A percentile compares a stretch with the other conserved stretches of the same genome.
These are phyloP conservation scores for Penicillium ucsense DNA, from an alignment of 495 filamentous ascomycete genomes.

Conservation along the genomic window DNA sequence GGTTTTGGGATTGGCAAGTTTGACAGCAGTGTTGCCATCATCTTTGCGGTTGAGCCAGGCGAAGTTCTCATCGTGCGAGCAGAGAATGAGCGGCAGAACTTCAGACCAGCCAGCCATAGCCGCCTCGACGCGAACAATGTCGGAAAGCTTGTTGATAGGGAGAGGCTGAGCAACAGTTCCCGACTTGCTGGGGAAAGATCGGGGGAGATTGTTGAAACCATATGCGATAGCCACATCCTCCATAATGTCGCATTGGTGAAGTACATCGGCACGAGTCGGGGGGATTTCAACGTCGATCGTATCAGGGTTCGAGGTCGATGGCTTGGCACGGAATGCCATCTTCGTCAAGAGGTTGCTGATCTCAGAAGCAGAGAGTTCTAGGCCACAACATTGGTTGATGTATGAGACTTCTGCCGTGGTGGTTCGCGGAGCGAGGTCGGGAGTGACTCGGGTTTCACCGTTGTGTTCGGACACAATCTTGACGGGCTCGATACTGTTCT, in stretches of 20 bases:
- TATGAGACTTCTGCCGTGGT: slow-evolving; percentile 81
- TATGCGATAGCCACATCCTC: slow-evolving; percentile 94
- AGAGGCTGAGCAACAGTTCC: slow-evolving; percentile 81
- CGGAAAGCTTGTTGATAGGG: slow-evolving; percentile 84
- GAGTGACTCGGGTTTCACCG: slow-evolving; percentile 64
- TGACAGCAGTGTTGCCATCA: slow-evolving; percentile 76
- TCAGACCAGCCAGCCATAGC: slow-evolving; percentile 95
- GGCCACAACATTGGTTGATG: slow-evolving; percentile 83
- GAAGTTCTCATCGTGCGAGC: slow-evolving; percentile 98
- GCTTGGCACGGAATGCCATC: slow-evolving; percentile 75
- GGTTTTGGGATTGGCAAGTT: slow-evolving; percentile 91
- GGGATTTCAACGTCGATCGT: slow-evolving; percentile 74
- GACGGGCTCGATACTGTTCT: slow-evolving; percentile 66
- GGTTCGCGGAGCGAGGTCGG: slow-evolving; percentile 63
- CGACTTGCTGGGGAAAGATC: slow-evolving; percentile 69
- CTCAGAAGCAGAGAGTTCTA: slow-evolving; percentile 57
- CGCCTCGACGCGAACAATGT: slow-evolving; percentile 83
- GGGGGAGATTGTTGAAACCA: slow-evolving; percentile 89
- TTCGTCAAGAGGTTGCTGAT: slow-evolving; percentile 69
- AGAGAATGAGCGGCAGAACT: slow-evolving; percentile 92
- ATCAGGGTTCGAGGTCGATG: slow-evolving; percentile 53
- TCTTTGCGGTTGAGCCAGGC: slow-evolving; percentile 88
- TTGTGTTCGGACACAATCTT: slow-evolving; percentile 90
- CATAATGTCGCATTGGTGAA: slow-evolving; percentile 98
- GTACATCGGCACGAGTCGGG: slow-evolving; percentile 82